phyloP scores from a whole-genome alignment of 768 basidiomycete genomes.

The Podaxis sp. region DNA sequence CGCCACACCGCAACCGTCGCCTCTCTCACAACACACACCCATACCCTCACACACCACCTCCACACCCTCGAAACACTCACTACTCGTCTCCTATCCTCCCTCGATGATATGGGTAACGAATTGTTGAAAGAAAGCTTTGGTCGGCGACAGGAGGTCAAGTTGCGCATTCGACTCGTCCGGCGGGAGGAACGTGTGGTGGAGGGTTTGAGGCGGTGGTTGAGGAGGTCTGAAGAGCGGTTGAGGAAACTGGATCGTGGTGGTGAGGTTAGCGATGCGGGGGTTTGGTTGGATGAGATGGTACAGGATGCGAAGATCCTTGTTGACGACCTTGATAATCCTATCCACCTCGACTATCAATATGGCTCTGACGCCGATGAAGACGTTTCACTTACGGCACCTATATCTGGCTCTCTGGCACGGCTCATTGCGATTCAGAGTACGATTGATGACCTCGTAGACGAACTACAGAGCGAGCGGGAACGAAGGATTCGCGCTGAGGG shows the following conservation, averaged over 20 bases:
- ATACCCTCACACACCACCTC: slow-evolving; percentile 42
- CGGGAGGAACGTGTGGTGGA: slow-evolving; percentile 66
- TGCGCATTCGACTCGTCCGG: slow-evolving; percentile 60
- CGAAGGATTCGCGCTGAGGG: slow-evolving; percentile 44
- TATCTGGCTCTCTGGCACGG: slow-evolving; percentile 52
- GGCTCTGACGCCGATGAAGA: slow-evolving; percentile 18
- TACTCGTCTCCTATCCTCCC: slow-evolving; percentile 51
- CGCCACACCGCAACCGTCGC: slow-evolving; percentile 63
- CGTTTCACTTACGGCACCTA: slow-evolving; percentile 16
- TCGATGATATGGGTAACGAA: slow-evolving; percentile 74
- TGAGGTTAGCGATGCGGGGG: slow-evolving; percentile 16
- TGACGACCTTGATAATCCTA: slow-evolving; percentile 30
- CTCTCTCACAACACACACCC: slow-evolving; percentile 54
- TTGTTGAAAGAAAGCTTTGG: slow-evolving; percentile 72
- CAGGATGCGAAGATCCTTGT: slow-evolving; percentile 24
- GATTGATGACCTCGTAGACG: slow-evolving; percentile 51
- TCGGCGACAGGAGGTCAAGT: slow-evolving; percentile 65
- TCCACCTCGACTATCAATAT: background rate
- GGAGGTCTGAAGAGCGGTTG: slow-evolving; percentile 45
- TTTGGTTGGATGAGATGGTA: slow-evolving; percentile 18
- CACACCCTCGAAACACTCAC: slow-evolving; percentile 41
- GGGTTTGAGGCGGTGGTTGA: slow-evolving; percentile 55
- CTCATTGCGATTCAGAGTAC: slow-evolving; percentile 49
- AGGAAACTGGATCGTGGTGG: slow-evolving; percentile 28
- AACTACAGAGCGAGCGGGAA: slow-evolving; percentile 57